phyloP scores from a whole-genome alignment of 2,329 filamentous ascomycete species.

The Thelonectria rubi region DNA sequence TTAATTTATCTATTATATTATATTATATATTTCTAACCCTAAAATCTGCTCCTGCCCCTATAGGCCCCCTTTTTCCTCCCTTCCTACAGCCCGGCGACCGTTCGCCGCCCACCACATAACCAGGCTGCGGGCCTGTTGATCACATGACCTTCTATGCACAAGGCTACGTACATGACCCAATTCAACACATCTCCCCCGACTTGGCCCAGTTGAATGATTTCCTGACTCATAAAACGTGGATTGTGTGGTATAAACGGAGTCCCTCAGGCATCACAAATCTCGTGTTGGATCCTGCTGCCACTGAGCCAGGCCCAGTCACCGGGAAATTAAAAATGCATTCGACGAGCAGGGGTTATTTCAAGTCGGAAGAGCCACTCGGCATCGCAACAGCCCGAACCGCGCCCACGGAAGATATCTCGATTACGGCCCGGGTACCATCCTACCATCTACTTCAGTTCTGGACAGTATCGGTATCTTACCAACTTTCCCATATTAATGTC shows the following conservation, averaged over 20 bases:
- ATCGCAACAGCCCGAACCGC: not conserved
- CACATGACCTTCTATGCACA: too few species aligned
- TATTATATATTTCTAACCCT: too few species aligned
- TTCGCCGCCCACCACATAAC: too few species aligned
- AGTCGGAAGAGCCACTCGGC: not conserved
- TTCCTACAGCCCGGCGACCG: too few species aligned
- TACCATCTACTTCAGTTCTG: conserved; percentile 29
- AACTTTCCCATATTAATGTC: not conserved
- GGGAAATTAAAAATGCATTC: not conserved
- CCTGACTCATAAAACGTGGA: conserved; percentile 18
- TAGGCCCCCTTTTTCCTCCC: too few species aligned
- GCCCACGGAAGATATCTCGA: not conserved
- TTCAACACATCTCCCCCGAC: not conserved
- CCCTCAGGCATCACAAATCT: not conserved
- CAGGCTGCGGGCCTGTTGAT: too few species aligned
- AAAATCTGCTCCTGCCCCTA: too few species aligned
- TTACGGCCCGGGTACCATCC: not conserved
- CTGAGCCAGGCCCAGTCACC: not conserved
- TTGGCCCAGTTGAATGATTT: not conserved
- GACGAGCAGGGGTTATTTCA: not conserved
- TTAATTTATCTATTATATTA: too few species aligned
- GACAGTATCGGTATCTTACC: conserved; percentile 22
- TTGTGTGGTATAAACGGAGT: conserved; percentile 27
- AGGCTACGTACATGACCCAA: too few species aligned
- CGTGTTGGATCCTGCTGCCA: conserved; percentile 17